Evolutionary conservation across 495 filamentous ascomycete species (phyloP).

Genomic region (Penicillium psychrofluorescens): DNA sequence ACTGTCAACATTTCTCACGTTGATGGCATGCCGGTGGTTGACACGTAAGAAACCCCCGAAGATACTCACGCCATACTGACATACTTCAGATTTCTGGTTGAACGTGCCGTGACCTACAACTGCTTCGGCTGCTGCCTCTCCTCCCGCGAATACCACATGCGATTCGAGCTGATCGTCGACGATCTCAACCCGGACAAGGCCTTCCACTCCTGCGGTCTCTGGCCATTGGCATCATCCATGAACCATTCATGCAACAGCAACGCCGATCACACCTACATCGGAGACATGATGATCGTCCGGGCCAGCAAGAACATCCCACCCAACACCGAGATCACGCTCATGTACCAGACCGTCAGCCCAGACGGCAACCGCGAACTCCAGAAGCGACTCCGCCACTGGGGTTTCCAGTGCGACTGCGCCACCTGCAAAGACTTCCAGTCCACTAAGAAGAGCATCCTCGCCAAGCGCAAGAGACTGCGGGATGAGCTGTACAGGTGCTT

Average conservation of each 20-base stretch:
- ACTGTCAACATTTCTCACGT: slow-evolving; percentile 22
- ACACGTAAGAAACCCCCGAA: slow-evolving; percentile 29
- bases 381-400: slow-evolving; percentile 25
- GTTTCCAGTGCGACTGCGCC: slow-evolving; percentile 40
- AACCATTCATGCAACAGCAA: slow-evolving; percentile 51
- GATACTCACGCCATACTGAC: not conserved
- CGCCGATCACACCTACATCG: slow-evolving; percentile 42
- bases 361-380: no score
- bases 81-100: slow-evolving; percentile 29
- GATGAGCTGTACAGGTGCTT: slow-evolving; percentile 4
- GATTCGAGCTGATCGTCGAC: not conserved
- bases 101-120: slow-evolving; percentile 40
- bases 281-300: slow-evolving; percentile 54
- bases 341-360: slow-evolving; percentile 19
- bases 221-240: slow-evolving; percentile 46
- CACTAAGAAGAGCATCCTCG: not conserved
- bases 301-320: slow-evolving; percentile 35
- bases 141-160: slow-evolving; percentile 24
- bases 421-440: slow-evolving; percentile 28
- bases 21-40: slow-evolving; percentile 41
- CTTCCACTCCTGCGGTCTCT: slow-evolving; percentile 38
- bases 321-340: slow-evolving; percentile 43
- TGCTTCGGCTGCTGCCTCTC: slow-evolving; percentile 39
- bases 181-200: slow-evolving; percentile 1
- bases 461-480: slow-evolving; percentile 6